These are phyloP conservation scores for Trichoderma arundinaceum DNA, from an alignment of 2,329 filamentous ascomycete species.

Conservation along the genomic window DNA sequence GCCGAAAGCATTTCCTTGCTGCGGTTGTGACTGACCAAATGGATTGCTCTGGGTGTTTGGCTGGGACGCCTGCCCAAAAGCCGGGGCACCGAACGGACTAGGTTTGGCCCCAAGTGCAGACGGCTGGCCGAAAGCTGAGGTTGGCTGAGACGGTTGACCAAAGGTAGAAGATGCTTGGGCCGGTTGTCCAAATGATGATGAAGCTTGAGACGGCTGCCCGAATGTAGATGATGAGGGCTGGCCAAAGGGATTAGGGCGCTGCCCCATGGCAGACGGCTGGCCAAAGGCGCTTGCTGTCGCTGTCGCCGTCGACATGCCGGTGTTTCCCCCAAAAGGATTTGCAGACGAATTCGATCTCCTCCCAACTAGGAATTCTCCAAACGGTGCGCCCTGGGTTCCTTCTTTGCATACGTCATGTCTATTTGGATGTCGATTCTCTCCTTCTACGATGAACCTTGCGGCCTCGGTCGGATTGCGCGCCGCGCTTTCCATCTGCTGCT, in stretches of 20 bases:
- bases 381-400: conserved; percentile 51
- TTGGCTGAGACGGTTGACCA: conserved; percentile 45
- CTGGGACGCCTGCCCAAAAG: conserved; percentile 47
- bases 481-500: conserved; percentile 74
- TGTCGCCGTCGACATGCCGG: conserved; percentile 23
- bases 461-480: conserved; percentile 74
- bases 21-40: conserved; percentile 40
- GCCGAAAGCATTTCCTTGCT: conserved; percentile 40
- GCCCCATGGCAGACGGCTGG: conserved; percentile 42
- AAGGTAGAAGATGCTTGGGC: conserved; percentile 44
- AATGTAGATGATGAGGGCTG: conserved; percentile 46
- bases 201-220: conserved; percentile 39
- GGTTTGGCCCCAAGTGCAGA: conserved; percentile 43
- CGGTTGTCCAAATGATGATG: conserved; percentile 50
- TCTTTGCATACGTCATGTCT: conserved; percentile 67
- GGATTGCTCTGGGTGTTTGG: conserved; percentile 37
- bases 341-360: conserved; percentile 40
- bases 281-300: conserved; percentile 48
- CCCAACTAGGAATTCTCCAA: conserved; percentile 53
- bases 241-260: conserved; percentile 42
- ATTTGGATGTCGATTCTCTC: conserved; percentile 75
- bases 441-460: conserved; percentile 69
- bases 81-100: conserved; percentile 45
- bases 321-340: conserved; percentile 42
- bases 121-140: conserved; percentile 50